Conservation (phyloP, 2,329 filamentous ascomycete species). For the Scedosporium boydii region DNA sequence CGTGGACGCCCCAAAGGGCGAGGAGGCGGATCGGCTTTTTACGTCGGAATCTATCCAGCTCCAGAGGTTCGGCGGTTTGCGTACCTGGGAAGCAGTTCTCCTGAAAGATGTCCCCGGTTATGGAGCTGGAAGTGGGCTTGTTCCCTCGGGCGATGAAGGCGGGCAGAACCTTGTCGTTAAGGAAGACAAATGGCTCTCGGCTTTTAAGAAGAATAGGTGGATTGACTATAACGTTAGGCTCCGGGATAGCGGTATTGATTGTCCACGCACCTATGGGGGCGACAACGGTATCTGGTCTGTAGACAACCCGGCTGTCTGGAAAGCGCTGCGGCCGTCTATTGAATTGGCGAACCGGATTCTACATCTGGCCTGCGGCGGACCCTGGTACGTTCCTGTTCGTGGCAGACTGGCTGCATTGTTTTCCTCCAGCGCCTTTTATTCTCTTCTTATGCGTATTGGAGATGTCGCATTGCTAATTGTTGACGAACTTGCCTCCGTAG, state of each 20-base stretch:
- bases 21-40: slow-evolving; percentile 7
- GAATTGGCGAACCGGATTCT: slow-evolving; percentile 11
- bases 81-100: slow-evolving; percentile 9
- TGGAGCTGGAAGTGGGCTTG: background rate
- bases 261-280: background rate
- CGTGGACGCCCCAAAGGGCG: background rate
- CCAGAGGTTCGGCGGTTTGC: slow-evolving; percentile 1
- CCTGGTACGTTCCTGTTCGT: slow-evolving; percentile 6
- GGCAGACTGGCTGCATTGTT: no score
- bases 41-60: slow-evolving; percentile 5
- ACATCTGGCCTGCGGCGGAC: background rate
- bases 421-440: background rate
- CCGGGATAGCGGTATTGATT: background rate
- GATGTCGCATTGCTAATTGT: background rate
- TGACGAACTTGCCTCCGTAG: background rate
- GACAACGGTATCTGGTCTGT: slow-evolving; percentile 3
- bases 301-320: slow-evolving; percentile 8
- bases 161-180: background rate
- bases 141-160: background rate
- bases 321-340: slow-evolving; percentile 5
- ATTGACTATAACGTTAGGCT: slow-evolving; percentile 1
- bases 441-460: background rate
- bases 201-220: slow-evolving; percentile 10
- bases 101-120: slow-evolving; percentile 1
- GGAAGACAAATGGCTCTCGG: slow-evolving; percentile 7